phyloP scores from a whole-genome alignment of 805 yeast genomes.

The Ascoidea asiatica region DNA sequence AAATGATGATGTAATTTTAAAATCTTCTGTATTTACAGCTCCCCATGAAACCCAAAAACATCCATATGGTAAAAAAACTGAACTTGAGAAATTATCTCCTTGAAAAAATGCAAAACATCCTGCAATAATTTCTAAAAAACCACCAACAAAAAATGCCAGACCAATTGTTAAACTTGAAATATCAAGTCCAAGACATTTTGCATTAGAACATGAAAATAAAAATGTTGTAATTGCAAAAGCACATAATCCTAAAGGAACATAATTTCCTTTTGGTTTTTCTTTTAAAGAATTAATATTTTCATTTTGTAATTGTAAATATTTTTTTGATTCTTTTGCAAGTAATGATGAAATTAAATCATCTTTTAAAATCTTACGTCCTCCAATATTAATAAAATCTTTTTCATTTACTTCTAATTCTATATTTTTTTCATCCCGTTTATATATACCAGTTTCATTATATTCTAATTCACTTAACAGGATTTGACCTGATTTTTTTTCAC shows the following conservation, averaged over 20 bases:
- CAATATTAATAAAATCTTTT: no score
- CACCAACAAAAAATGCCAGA: constrained; percentile 50
- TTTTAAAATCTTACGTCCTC: no score
- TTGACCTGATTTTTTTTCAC: no score
- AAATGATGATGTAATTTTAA: constrained; percentile 47
- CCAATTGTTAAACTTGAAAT: constrained; percentile 42
- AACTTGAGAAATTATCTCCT: constrained; percentile 56
- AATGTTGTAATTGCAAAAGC: constrained; percentile 55
- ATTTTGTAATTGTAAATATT: no score
- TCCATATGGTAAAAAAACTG: constrained; percentile 49
- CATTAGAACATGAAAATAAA: constrained; percentile 40
- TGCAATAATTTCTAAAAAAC: constrained; percentile 42
- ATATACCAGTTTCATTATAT: no score
- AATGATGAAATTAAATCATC: no score
- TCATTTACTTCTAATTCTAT: no score
- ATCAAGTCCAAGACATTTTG: constrained; percentile 38
- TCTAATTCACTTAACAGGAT: no score
- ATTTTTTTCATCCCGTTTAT: no score
- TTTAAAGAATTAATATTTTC: no score
- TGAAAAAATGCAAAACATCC: constrained; percentile 54
- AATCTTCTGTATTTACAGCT: constrained; percentile 43
- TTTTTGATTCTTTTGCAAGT: no score
- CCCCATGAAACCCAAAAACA: constrained; percentile 60
- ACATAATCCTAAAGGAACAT: constrained; percentile 50
- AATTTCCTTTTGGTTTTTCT: constrained; percentile 51